These are phyloP conservation scores for Rosa chinensis DNA, from an alignment of 306 rosid genomes.

Conservation along the genomic window DNA sequence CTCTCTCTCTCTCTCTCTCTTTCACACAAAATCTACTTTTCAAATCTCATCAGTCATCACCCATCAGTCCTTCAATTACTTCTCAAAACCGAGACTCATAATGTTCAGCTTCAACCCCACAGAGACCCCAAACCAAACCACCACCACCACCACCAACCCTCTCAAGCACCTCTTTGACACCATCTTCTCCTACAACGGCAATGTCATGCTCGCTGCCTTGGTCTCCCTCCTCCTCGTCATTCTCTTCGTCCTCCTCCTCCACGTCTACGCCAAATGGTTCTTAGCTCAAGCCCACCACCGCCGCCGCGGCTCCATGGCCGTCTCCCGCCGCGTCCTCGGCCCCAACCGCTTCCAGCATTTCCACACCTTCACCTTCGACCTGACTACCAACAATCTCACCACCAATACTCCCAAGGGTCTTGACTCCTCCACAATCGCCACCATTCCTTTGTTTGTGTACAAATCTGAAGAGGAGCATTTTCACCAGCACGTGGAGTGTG, in stretches of 20 bases:
- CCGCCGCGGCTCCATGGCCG: slow-evolving; percentile 46
- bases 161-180: slow-evolving; percentile 42
- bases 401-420: slow-evolving; percentile 57
- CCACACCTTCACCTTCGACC: slow-evolving; percentile 44
- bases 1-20: background rate
- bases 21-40: slow-evolving; percentile 6
- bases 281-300: slow-evolving; percentile 55
- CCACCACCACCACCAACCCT: slow-evolving; percentile 23
- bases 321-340: slow-evolving; percentile 52
- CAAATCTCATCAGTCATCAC: slow-evolving; percentile 11
- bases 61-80: background rate
- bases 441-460: slow-evolving; percentile 67
- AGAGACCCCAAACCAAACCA: slow-evolving; percentile 24
- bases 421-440: slow-evolving; percentile 44
- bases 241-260: slow-evolving; percentile 91
- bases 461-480: slow-evolving; percentile 11
- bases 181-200: slow-evolving; percentile 73
- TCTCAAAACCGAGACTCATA: background rate
- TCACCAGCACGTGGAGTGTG: slow-evolving; percentile 54
- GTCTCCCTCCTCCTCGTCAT: slow-evolving; percentile 73
- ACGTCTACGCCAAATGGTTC: slow-evolving; percentile 87
- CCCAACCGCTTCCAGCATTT: slow-evolving; percentile 45
- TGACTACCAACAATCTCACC: slow-evolving; percentile 28
- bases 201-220: slow-evolving; percentile 80
- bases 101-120: slow-evolving; percentile 35